These are phyloP conservation scores for Atalantia buxifolia DNA, from an alignment of 345 rosid species.

Conservation along the genomic window DNA sequence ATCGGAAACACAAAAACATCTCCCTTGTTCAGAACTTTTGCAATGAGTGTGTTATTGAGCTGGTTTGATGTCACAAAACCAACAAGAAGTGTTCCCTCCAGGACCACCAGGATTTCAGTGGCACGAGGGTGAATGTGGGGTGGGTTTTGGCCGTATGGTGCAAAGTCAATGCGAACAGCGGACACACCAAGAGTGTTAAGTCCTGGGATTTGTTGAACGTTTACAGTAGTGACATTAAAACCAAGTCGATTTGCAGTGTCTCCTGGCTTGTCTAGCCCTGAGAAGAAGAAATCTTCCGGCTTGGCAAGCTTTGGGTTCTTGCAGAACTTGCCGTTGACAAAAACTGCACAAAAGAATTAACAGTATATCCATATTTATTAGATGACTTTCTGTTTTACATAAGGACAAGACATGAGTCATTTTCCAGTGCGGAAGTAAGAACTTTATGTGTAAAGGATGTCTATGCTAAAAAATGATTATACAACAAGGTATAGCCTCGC, in stretches of 20 bases:
- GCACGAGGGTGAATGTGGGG: slow-evolving; percentile 32
- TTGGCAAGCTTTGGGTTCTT: slow-evolving; percentile 27
- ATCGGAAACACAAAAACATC: slow-evolving; percentile 35
- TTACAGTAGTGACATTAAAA: slow-evolving; percentile 4
- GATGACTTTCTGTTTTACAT: no score
- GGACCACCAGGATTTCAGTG: slow-evolving; percentile 17
- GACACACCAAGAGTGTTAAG: slow-evolving; percentile 35
- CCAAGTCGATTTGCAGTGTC: slow-evolving; percentile 12
- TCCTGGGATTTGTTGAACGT: slow-evolving; percentile 20
- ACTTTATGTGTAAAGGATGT: no score
- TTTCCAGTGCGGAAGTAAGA: no score
- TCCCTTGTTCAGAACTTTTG: slow-evolving; percentile 21
- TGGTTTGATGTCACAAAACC: slow-evolving; percentile 27
- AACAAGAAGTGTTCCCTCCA: slow-evolving; percentile 16
- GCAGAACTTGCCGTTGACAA: slow-evolving; percentile 35
- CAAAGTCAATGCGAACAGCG: slow-evolving; percentile 25
- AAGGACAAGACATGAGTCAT: no score
- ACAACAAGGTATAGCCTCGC: no score
- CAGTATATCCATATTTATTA: no score
- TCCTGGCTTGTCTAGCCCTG: slow-evolving; percentile 16
- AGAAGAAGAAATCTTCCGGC: slow-evolving; percentile 25
- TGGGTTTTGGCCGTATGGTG: slow-evolving; percentile 27
- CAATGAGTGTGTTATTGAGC: slow-evolving; percentile 3
- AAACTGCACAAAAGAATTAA: slow-evolving; percentile 7
- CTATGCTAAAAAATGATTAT: no score